Percentiles rank a stretch among this genome's conserved stretches.
These are phyloP conservation scores for Eucalyptus victrix DNA, from an alignment of 345 rosid genomes.

Conservation along the genomic window DNA sequence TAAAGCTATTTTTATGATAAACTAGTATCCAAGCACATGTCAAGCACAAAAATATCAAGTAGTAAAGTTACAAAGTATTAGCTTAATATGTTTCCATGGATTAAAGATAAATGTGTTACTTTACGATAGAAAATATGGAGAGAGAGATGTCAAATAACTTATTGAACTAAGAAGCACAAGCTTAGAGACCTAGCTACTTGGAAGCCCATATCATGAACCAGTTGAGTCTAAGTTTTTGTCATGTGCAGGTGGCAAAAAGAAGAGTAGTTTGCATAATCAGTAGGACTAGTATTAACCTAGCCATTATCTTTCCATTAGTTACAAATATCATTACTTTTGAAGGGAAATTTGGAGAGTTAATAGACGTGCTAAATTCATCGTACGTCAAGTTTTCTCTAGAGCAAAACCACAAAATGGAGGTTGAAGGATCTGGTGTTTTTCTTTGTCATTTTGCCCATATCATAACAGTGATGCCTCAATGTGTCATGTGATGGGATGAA, in stretches of 20 bases:
- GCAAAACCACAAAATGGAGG: not conserved
- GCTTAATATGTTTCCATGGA: too few relatives aligned
- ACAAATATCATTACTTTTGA: not conserved
- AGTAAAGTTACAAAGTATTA: not conserved
- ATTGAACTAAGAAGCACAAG: too few relatives aligned
- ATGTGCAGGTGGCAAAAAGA: not conserved
- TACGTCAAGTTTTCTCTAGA: not conserved
- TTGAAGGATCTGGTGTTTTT: not conserved
- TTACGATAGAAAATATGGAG: not conserved
- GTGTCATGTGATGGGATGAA: too few relatives aligned
- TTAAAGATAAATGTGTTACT: not conserved
- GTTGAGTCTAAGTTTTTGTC: not conserved
- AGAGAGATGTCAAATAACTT: not conserved
- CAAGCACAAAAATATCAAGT: not conserved
- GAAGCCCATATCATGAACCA: not conserved
- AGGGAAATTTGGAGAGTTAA: not conserved
- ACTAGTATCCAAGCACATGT: too few relatives aligned
- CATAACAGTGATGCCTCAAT: too few relatives aligned
- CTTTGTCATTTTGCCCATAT: not conserved
- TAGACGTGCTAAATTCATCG: not conserved
- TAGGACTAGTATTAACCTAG: not conserved
- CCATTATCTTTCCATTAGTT: too few relatives aligned
- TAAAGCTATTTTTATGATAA: too few relatives aligned
- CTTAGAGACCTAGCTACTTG: not conserved
- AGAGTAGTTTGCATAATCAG: not conserved